These are phyloP conservation scores for Vigna radiata DNA, from an alignment of 306 rosid genomes.

Conservation along the genomic window DNA sequence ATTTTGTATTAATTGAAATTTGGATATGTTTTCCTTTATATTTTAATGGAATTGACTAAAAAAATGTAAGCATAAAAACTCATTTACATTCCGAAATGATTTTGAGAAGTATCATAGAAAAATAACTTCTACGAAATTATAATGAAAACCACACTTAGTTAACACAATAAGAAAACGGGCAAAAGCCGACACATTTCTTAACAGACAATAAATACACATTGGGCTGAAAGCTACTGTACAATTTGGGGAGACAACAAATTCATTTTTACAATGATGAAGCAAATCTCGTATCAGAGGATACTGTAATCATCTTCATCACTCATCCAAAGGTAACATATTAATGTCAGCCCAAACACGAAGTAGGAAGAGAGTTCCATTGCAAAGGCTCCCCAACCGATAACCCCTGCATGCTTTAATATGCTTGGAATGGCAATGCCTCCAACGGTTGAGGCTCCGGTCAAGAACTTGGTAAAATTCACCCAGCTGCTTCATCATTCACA, in stretches of 20 bases:
- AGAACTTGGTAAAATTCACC: constrained; percentile 83
- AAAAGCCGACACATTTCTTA: not conserved
- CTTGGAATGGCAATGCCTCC: constrained; percentile 93
- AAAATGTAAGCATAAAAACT: no score
- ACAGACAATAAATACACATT: not conserved
- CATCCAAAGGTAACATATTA: constrained; percentile 67
- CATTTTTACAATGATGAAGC: constrained; percentile 46
- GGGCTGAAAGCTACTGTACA: constrained; percentile 4
- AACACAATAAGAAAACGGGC: not conserved
- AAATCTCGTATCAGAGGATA: constrained; percentile 49
- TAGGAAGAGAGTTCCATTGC: constrained; percentile 84
- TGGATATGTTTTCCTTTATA: no score
- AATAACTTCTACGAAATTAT: no score
- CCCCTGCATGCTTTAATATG: constrained; percentile 82
- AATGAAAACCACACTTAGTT: not conserved
- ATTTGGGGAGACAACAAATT: not conserved
- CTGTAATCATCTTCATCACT: constrained; percentile 60
- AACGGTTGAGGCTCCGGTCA: constrained; percentile 76
- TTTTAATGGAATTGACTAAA: no score
- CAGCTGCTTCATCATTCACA: constrained; percentile 54
- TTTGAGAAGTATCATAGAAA: no score
- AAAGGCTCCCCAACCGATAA: constrained; percentile 88
- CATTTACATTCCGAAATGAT: no score
- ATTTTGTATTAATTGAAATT: no score
- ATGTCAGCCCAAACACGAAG: constrained; percentile 65